These are phyloP conservation scores for Tricharina praecox DNA, from an alignment of 495 filamentous ascomycete species.

Conservation along the genomic window DNA sequence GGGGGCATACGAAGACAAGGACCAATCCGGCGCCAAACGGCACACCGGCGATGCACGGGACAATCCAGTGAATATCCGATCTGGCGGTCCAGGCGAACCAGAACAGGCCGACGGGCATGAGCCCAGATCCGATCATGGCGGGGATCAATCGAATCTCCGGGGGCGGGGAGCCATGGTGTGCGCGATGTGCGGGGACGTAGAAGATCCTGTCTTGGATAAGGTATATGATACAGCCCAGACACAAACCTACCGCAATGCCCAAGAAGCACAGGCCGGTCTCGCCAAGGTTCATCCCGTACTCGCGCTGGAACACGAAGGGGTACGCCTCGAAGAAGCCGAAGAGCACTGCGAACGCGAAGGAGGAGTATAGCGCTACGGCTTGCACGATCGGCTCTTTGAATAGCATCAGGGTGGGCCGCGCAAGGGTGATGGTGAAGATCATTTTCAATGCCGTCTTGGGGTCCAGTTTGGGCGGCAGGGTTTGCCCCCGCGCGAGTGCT, in stretches of 20 bases:
- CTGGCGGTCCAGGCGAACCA: conserved; percentile 36
- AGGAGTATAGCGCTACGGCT: conserved; percentile 42
- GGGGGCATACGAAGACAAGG: conserved; percentile 19
- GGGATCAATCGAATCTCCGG: conserved; percentile 43
- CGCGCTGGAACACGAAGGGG: conserved; percentile 35
- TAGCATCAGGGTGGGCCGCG: conserved; percentile 49
- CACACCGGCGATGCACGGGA: conserved; percentile 36
- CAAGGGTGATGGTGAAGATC: conserved; percentile 38
- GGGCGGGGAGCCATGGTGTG: conserved; percentile 18
- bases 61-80: conserved; percentile 28
- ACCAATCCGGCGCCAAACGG: conserved; percentile 37
- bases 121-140: conserved; percentile 43
- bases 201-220: conserved; percentile 23
- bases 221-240: conserved; percentile 29
- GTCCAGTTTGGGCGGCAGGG: conserved; percentile 27
- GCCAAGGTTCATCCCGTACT: conserved; percentile 36
- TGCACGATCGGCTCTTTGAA: conserved; percentile 48
- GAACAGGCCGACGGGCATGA: conserved; percentile 36
- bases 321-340: conserved; percentile 52
- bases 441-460: conserved; percentile 31
- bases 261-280: conserved; percentile 44
- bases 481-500: conserved; percentile 31
- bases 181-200: conserved; percentile 22
- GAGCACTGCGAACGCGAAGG: conserved; percentile 46
- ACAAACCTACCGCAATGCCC: conserved; percentile 39